Percentiles rank a stretch among this genome's conserved stretches.
These are phyloP conservation scores for Maudiozyma bulderi DNA, from an alignment of 805 yeast genomes.

Conservation along the genomic window DNA sequence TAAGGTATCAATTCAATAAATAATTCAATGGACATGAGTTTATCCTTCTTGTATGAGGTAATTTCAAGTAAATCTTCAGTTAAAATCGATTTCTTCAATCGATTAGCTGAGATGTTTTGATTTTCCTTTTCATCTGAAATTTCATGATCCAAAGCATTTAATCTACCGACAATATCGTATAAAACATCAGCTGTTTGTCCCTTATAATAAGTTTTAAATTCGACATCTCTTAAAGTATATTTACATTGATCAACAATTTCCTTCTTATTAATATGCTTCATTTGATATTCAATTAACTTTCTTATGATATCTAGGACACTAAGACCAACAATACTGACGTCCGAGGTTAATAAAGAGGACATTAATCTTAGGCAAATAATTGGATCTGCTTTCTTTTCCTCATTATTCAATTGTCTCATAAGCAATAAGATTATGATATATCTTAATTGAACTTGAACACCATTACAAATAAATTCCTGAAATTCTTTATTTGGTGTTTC, in stretches of 20 bases:
- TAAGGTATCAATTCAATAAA: conserved; percentile 19
- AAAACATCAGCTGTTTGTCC: conserved; percentile 82
- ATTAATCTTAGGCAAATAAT: conserved; percentile 35
- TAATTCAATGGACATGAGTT: conserved; percentile 20
- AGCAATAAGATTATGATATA: conserved; percentile 50
- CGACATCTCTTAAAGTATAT: conserved; percentile 55
- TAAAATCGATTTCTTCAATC: conserved; percentile 13
- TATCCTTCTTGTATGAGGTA: conserved; percentile 12
- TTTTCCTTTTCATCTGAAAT: not conserved
- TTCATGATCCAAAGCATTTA: conserved; percentile 15
- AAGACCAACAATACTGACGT: conserved; percentile 77
- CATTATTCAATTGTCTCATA: conserved; percentile 27
- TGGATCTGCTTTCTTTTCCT: conserved; percentile 6
- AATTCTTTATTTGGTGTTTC: conserved; percentile 32
- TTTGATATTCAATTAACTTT: conserved; percentile 44
- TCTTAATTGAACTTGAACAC: conserved; percentile 74
- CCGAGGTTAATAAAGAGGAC: conserved; percentile 57
- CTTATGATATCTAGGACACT: conserved; percentile 73
- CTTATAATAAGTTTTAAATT: conserved; percentile 71
- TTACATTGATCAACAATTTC: conserved; percentile 38
- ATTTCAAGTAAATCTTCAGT: conserved; percentile 17
- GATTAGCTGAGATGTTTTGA: not conserved
- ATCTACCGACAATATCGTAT: conserved; percentile 46
- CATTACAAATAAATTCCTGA: conserved; percentile 55
- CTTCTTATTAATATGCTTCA: conserved; percentile 16